phyloP scores from a whole-genome alignment of 306 rosid species.

The Rosa persica region DNA sequence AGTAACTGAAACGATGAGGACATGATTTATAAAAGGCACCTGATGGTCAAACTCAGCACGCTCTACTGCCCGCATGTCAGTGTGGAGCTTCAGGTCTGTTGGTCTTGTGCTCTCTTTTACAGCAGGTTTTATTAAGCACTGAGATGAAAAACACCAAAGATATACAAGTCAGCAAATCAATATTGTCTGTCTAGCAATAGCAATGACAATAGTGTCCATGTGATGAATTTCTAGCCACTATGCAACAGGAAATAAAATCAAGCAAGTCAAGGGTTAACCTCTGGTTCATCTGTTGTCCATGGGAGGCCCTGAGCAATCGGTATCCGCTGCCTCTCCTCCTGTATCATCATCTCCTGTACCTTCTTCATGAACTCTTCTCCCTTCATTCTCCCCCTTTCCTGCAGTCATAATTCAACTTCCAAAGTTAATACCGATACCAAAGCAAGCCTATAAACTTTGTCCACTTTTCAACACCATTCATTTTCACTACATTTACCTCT shows the following conservation, averaged over 20 bases:
- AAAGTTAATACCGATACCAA: slow-evolving; percentile 15
- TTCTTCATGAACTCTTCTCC: slow-evolving; percentile 80
- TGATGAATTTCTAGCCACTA: not conserved
- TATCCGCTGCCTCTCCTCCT: slow-evolving; percentile 75
- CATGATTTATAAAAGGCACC: slow-evolving; percentile 36
- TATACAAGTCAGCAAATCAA: slow-evolving; percentile 6
- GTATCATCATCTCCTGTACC: slow-evolving; percentile 57
- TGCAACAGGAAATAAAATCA: not conserved
- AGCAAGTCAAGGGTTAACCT: slow-evolving; percentile 42
- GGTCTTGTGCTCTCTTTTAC: slow-evolving; percentile 81
- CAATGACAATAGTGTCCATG: not conserved
- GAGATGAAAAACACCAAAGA: slow-evolving; percentile 32
- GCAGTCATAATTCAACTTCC: slow-evolving; percentile 26
- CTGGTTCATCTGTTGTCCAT: slow-evolving; percentile 95
- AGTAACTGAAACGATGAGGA: not conserved
- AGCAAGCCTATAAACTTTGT: slow-evolving; percentile 11
- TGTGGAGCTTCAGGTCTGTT: slow-evolving; percentile 59
- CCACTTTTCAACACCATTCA: not conserved
- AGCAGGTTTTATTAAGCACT: slow-evolving; percentile 74
- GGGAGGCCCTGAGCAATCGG: slow-evolving; percentile 98
- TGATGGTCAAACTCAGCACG: slow-evolving; percentile 86
- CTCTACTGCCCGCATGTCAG: slow-evolving; percentile 71
- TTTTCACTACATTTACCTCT: slow-evolving; percentile 48
- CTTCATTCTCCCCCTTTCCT: slow-evolving; percentile 90
- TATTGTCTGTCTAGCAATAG: not conserved